A percentile compares a stretch with the other conserved stretches of the same genome.
Conservation (phyloP, 257 asterid species). For the Schizonepeta tenuifolia region DNA sequence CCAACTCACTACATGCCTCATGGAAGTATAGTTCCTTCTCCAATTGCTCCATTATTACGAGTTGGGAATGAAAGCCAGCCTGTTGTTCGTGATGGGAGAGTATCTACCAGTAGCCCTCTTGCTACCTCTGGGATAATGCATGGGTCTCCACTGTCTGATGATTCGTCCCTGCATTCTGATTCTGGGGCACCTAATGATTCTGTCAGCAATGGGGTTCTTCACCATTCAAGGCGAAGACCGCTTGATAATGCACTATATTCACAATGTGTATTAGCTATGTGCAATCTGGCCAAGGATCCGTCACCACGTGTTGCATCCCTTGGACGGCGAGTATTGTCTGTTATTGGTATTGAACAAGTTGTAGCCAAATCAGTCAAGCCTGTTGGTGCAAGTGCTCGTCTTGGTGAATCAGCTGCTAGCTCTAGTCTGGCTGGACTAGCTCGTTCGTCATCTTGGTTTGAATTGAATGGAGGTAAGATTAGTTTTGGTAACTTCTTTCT, state of each 20-base stretch:
- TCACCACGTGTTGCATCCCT: constrained; percentile 95
- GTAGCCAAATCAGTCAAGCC: constrained; percentile 76
- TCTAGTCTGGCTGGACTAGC: constrained; percentile 77
- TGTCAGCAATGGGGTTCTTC: constrained; percentile 72
- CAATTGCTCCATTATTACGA: constrained; percentile 68
- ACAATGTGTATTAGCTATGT: constrained; percentile 87
- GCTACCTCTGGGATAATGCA: constrained; percentile 86
- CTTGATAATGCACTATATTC: constrained; percentile 86
- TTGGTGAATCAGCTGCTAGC: constrained; percentile 62
- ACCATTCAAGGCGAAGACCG: constrained; percentile 69
- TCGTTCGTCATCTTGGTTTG: constrained; percentile 97
- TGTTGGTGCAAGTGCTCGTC: constrained; percentile 44
- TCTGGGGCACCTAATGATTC: constrained; percentile 71
- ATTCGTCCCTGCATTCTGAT: constrained; percentile 94
- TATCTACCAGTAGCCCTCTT: constrained; percentile 87
- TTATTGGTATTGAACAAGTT: constrained; percentile 95
- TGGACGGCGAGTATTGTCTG: constrained; percentile 83
- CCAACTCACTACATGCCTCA: constrained; percentile 76
- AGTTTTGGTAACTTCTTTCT: not conserved
- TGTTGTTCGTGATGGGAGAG: constrained; percentile 78
- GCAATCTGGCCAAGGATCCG: constrained; percentile 92
- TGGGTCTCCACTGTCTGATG: constrained; percentile 98
- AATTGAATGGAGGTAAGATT: constrained; percentile 80
- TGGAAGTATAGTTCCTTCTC: constrained; percentile 72
- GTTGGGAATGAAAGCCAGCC: constrained; percentile 65